Base-by-base conservation (phyloP, 441 rosid genomes). In the Metrosideros polymorpha region DNA sequence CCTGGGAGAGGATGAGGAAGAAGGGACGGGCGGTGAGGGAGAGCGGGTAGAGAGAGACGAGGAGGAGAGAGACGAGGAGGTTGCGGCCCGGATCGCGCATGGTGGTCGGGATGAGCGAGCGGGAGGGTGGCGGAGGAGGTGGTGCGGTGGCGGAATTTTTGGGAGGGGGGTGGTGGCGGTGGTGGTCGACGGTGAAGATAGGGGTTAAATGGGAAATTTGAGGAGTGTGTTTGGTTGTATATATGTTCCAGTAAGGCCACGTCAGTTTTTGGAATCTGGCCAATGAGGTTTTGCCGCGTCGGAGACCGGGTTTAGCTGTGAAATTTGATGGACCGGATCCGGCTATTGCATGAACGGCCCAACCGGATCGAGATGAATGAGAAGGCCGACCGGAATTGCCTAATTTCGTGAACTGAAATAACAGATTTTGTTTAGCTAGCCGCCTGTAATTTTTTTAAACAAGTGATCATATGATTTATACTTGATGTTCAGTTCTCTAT, bases 1-100 rank as follows among this genome's bases (percentile, higher is more conserved):
- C 99, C 77, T 92, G 96, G 13, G 98, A 91, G 89, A 98, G 94
- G 84, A 95, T 86, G 89, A 98, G 94, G 84, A 95, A 91, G 90
- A 90, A 91, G 84, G 98, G 94, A 82, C 98, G 96, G 4, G 97
- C 97, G 54, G 84, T 22, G 59, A 92, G 92, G 71, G 90, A 88
- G 79, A 84, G 55, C 3, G 89, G 90, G 50, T 86, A 29, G 86
- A 92, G 89, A 71, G 86, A 89, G 29, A 93, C 45, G 29, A 95
- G 52, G 63, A 96, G 82, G 86, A 90, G 85, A 86, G 86, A 91
- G 35, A 19, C 87, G 56, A 83, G 42, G n/a, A 91, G 83, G 29
- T 27, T 51, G 55, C 84, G 63, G 30, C 55, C 42, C 59, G 29
- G 63, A 9, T 83, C 47, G 42, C 84, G 63, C 84, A 83, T 83